phyloP scores from a whole-genome alignment of 2,329 filamentous ascomycete genomes.

The Aureobasidium sp. region DNA sequence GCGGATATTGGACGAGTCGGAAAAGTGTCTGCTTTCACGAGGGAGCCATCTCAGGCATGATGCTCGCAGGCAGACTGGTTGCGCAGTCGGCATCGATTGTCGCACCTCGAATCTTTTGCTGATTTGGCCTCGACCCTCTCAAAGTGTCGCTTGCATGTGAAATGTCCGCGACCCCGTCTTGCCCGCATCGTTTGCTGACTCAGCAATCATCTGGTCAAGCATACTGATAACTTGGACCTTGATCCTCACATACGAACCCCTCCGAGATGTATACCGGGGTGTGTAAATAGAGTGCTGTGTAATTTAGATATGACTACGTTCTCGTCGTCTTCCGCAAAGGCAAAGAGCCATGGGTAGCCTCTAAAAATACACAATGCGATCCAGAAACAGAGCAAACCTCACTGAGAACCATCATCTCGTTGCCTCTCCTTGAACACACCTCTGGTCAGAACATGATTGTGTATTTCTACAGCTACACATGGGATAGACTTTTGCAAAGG shows the following conservation, averaged over 20 bases:
- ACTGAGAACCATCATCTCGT: background rate
- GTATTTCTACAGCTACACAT: background rate
- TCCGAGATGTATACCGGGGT: no score
- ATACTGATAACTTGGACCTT: background rate
- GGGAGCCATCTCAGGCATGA: constrained; percentile 11
- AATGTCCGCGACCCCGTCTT: background rate
- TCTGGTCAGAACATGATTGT: background rate
- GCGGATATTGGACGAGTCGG: background rate
- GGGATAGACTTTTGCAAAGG: background rate
- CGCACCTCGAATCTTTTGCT: background rate
- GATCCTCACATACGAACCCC: no score
- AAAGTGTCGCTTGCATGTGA: constrained; percentile 5
- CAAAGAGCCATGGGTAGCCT: background rate
- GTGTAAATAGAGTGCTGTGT: background rate
- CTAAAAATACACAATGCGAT: background rate
- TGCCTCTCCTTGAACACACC: background rate
- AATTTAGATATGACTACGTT: background rate
- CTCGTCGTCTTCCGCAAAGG: background rate
- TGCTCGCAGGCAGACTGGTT: constrained; percentile 12
- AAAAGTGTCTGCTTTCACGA: constrained; percentile 4
- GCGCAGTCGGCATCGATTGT: constrained; percentile 14
- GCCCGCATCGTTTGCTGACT: constrained; percentile 8
- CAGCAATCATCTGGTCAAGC: background rate
- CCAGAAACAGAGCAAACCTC: background rate
- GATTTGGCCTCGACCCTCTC: background rate